Percentiles rank a stretch among this genome's conserved stretches.
Evolutionary conservation across 208 protist species (phyloP).

Genomic region (Leishmania lainsoni): DNA sequence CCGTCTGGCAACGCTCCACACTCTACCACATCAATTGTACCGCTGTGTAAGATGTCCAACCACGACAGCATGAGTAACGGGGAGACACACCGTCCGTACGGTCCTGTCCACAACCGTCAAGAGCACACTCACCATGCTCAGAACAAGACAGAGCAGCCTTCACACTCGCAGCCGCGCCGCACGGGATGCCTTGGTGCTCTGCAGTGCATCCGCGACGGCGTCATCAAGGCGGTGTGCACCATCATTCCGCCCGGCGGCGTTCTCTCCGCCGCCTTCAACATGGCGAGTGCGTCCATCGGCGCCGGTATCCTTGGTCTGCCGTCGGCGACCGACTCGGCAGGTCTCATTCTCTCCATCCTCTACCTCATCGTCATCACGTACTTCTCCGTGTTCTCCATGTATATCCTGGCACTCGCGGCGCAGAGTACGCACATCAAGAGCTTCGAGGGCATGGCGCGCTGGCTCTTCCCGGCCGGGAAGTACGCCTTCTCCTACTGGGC

Average conservation of each 20-base stretch:
- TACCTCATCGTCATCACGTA: conserved; percentile 45
- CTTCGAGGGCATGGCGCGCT: conserved; percentile 46
- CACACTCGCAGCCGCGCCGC: neutral
- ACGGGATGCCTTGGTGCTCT: conserved; percentile 11
- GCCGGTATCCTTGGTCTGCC: conserved; percentile 51
- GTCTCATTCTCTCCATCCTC: conserved; percentile 37
- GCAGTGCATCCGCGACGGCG: neutral
- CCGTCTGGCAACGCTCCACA: neutral
- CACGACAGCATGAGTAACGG: no score
- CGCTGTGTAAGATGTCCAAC: neutral
- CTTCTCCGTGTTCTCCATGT: conserved; percentile 42
- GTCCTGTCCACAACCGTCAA: no score
- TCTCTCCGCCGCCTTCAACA: conserved; percentile 35
- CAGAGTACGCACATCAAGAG: conserved; percentile 36
- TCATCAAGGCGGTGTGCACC: conserved; percentile 9
- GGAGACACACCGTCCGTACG: no score
- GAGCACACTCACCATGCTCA: neutral
- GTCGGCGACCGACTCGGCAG: conserved; percentile 30
- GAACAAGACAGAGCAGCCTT: neutral
- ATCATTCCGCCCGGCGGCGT: conserved; percentile 41
- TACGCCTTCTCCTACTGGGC: conserved; percentile 44
- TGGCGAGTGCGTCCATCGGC: conserved; percentile 42
- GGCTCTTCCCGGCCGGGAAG: conserved; percentile 33
- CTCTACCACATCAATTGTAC: neutral
- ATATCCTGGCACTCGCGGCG: conserved; percentile 36